These are phyloP conservation scores for Syzygium aqueum DNA, from an alignment of 345 rosid species.

Conservation along the genomic window DNA sequence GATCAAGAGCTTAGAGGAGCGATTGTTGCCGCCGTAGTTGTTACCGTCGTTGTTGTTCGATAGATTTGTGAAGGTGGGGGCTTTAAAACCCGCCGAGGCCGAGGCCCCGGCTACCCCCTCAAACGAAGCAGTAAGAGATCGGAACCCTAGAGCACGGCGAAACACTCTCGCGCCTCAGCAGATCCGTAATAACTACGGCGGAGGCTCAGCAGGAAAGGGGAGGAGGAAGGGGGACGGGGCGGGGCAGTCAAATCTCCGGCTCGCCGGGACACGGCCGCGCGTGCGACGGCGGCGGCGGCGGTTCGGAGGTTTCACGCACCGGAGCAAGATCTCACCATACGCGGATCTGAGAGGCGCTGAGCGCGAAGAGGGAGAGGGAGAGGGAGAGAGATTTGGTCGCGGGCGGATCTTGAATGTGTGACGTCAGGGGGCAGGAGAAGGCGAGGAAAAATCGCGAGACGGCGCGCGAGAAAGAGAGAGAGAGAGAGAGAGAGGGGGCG, in stretches of 20 bases:
- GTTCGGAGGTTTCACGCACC: slow-evolving; percentile 4
- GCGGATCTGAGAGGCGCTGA: slow-evolving; percentile 18
- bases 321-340: slow-evolving; percentile 21
- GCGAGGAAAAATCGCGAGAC: not conserved
- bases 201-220: not conserved
- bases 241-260: not conserved
- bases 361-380: not conserved
- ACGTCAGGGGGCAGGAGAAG: not conserved
- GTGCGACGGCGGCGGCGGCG: not conserved
- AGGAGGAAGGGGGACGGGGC: not conserved
- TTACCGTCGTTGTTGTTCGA: slow-evolving; percentile 4
- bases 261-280: not conserved
- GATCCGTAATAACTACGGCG: slow-evolving; percentile 4
- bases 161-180: slow-evolving; percentile 4
- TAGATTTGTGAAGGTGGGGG: slow-evolving; percentile 61
- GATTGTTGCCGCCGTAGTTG: slow-evolving; percentile 1
- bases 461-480: not conserved
- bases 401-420: not conserved
- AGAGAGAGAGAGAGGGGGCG: not conserved
- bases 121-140: slow-evolving; percentile 65
- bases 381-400: not conserved
- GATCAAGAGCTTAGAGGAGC: slow-evolving; percentile 4
- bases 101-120: slow-evolving; percentile 99
- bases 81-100: slow-evolving; percentile 99
- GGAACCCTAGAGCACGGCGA: slow-evolving; percentile 9